These are phyloP conservation scores for Euphorbia tirucalli DNA, from an alignment of 345 rosid species.

Conservation along the genomic window DNA sequence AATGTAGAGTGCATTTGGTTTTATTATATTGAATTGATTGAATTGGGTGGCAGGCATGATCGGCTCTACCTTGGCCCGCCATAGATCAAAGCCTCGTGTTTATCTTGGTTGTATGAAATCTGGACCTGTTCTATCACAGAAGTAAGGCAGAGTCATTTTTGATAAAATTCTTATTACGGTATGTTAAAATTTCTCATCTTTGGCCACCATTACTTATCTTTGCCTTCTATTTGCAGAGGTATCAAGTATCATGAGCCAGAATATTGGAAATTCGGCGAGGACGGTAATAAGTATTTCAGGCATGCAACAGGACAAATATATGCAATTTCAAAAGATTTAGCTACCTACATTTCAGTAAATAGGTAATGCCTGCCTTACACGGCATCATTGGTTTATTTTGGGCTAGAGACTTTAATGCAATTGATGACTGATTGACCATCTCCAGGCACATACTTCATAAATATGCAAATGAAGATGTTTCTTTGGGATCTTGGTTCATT, in stretches of 20 bases:
- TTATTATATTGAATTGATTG: constrained; percentile 17
- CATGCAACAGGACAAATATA: constrained; percentile 96
- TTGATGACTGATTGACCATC: constrained; percentile 13
- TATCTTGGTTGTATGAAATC: constrained; percentile 99
- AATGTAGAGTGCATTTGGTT: constrained; percentile 2
- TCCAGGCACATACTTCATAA: constrained; percentile 76
- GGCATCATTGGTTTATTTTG: not conserved
- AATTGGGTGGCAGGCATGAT: constrained; percentile 52
- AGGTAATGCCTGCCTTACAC: constrained; percentile 37
- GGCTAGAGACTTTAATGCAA: not conserved
- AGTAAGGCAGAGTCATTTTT: constrained; percentile 42
- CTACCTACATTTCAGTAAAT: constrained; percentile 80
- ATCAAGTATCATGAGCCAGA: constrained; percentile 91
- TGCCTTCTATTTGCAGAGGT: constrained; percentile 50
- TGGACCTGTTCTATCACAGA: constrained; percentile 87
- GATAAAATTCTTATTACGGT: not conserved
- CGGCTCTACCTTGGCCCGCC: constrained; percentile 77
- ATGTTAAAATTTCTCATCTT: not conserved
- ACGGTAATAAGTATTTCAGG: constrained; percentile 87
- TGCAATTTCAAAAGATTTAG: constrained; percentile 89
- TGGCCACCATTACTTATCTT: not conserved
- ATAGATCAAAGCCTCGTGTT: constrained; percentile 68
- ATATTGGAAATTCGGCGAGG: constrained; percentile 97
- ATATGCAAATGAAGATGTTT: constrained; percentile 94
- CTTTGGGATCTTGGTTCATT: constrained; percentile 94